A percentile compares a stretch with the other conserved stretches of the same genome.
Conservation (phyloP, 2,329 filamentous ascomycete species). For the Dryadomyces quercus-mongolicae region DNA sequence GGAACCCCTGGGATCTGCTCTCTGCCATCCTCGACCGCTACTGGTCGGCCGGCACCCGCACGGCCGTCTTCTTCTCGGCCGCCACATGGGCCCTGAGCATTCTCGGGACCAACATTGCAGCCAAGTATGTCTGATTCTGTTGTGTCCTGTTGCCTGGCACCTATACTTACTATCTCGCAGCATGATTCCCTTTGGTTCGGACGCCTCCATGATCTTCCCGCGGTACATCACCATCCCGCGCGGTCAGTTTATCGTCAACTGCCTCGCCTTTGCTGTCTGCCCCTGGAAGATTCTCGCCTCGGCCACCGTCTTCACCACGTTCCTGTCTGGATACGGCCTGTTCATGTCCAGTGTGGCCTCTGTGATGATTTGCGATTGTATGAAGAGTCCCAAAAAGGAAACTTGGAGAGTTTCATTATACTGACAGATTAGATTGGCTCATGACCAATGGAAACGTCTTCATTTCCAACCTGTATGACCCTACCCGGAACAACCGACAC, state of each 20-base stretch:
- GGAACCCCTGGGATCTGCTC: constrained; percentile 16
- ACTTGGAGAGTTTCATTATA: neutral
- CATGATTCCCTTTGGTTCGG: constrained; percentile 25
- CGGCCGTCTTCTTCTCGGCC: constrained; percentile 13
- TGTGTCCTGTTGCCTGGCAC: neutral
- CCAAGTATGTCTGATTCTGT: constrained; percentile 12
- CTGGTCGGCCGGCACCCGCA: constrained; percentile 8
- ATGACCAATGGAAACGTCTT: constrained; percentile 23
- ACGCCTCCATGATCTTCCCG: constrained; percentile 21
- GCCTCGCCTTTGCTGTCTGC: constrained; percentile 11
- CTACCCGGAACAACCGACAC: constrained; percentile 17
- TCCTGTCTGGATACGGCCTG: constrained; percentile 12
- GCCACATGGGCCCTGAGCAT: constrained; percentile 12
- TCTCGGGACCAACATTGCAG: constrained; percentile 14
- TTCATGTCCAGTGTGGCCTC: constrained; percentile 14
- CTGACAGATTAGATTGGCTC: constrained; percentile 17
- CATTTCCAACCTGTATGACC: constrained; percentile 20
- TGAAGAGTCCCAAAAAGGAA: neutral
- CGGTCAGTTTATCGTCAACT: constrained; percentile 15
- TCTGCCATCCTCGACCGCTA: constrained; percentile 14
- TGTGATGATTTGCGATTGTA: constrained; percentile 12
- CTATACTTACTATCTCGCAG: neutral
- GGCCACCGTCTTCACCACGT: constrained; percentile 12
- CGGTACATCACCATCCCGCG: constrained; percentile 25
- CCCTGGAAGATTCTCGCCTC: constrained; percentile 16